phyloP scores from a whole-genome alignment of 179 eudicot genomes.

The Beta corolliflora region DNA sequence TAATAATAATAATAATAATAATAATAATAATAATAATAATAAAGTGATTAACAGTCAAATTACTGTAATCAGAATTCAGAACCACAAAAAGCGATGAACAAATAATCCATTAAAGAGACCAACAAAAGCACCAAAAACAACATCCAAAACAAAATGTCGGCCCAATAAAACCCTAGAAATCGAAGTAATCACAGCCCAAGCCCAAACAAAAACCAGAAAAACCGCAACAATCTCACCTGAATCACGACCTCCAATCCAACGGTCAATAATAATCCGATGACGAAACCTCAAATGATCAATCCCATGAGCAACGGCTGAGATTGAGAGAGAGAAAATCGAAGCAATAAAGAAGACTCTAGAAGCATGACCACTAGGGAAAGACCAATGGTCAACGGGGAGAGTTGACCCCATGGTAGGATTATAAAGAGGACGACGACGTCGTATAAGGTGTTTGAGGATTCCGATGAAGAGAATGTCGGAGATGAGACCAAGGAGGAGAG shows the following conservation, averaged over 20 bases:
- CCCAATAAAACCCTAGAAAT: slow-evolving; percentile 80
- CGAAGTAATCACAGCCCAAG: slow-evolving; percentile 64
- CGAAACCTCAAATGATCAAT: slow-evolving; percentile 37
- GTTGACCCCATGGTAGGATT: slow-evolving; percentile 61
- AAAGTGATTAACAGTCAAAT: not conserved
- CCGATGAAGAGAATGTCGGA: slow-evolving; percentile 60
- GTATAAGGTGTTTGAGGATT: slow-evolving; percentile 54
- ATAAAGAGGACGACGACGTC: slow-evolving; percentile 74
- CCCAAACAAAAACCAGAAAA: slow-evolving; percentile 28
- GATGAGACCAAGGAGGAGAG: slow-evolving; percentile 55
- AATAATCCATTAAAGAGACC: slow-evolving; percentile 61
- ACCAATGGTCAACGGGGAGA: slow-evolving; percentile 78
- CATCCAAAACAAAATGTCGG: slow-evolving; percentile 76
- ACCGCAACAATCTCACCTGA: slow-evolving; percentile 28
- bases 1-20: too few relatives aligned
- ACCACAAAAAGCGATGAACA: slow-evolving; percentile 39
- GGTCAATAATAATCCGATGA: slow-evolving; percentile 29
- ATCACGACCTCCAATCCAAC: slow-evolving; percentile 34
- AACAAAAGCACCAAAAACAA: slow-evolving; percentile 62
- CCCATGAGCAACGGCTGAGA: slow-evolving; percentile 21
- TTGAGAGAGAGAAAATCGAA: slow-evolving; percentile 41
- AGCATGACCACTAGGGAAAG: slow-evolving; percentile 86
- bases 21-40: not conserved
- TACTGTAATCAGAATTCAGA: not conserved
- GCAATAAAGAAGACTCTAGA: slow-evolving; percentile 76